Percentiles rank a stretch among this genome's conserved stretches.
Evolutionary conservation across 495 filamentous ascomycete genomes (phyloP).

Genomic region (Saxispiralis lemnorum): DNA sequence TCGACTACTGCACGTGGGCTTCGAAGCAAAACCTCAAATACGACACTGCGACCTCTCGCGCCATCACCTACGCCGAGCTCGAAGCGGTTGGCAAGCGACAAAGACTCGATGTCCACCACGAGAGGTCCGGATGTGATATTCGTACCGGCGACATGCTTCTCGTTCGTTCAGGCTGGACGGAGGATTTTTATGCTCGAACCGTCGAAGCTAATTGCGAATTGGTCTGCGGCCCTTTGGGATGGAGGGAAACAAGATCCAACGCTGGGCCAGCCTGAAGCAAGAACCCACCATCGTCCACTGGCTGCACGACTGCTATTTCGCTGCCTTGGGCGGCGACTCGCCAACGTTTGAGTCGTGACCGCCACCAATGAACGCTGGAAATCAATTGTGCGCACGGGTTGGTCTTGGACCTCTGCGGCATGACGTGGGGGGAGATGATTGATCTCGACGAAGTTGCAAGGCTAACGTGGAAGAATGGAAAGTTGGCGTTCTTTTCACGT

Average conservation of each 20-base stretch:
- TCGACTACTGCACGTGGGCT: slow-evolving; percentile 34
- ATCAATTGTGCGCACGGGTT: slow-evolving; percentile 30
- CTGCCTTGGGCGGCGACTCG: slow-evolving; percentile 40
- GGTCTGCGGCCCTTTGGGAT: background rate
- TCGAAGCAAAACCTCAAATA: slow-evolving; percentile 30
- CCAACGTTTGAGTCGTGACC: slow-evolving; percentile 50
- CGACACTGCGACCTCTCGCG: slow-evolving; percentile 40
- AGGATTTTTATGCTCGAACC: slow-evolving; percentile 31
- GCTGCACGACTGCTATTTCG: slow-evolving; percentile 50
- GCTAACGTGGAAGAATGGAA: slow-evolving; percentile 31
- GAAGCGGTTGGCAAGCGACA: slow-evolving; percentile 38
- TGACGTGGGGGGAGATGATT: slow-evolving; percentile 42
- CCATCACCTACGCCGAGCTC: slow-evolving; percentile 41
- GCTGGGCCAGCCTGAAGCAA: slow-evolving; percentile 34
- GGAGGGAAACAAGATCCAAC: background rate
- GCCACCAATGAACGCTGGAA: slow-evolving; percentile 7
- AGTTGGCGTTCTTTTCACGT: slow-evolving; percentile 53
- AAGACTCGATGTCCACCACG: slow-evolving; percentile 35
- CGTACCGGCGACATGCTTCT: slow-evolving; percentile 48
- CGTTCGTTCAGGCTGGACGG: slow-evolving; percentile 46
- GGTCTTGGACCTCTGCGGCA: slow-evolving; percentile 45
- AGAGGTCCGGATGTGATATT: slow-evolving; percentile 40
- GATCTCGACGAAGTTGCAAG: slow-evolving; percentile 35
- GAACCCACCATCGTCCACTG: slow-evolving; percentile 40
- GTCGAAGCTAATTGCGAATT: slow-evolving; percentile 19